A percentile compares a stretch with the other conserved stretches of the same genome.
Conservation (phyloP, 2,329 filamentous ascomycete genomes). For the Hypomyces rosellus region DNA sequence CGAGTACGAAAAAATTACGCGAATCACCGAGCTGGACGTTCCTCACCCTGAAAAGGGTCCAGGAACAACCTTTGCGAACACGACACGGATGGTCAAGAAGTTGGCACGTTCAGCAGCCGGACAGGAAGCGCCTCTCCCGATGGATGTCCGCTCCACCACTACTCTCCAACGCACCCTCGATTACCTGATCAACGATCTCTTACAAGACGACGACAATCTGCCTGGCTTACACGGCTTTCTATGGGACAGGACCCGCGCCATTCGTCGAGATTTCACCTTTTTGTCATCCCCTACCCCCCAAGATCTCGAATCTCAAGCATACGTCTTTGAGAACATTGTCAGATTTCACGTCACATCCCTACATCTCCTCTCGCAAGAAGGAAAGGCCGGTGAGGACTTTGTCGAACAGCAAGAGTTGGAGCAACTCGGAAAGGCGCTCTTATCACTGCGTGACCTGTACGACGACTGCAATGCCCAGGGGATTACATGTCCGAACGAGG, state of each 20-base stretch:
- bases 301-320: slow-evolving; percentile 53
- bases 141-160: slow-evolving; percentile 58
- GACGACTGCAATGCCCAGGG: slow-evolving; percentile 56
- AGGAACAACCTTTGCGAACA: slow-evolving; percentile 39
- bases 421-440: slow-evolving; percentile 58
- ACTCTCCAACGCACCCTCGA: slow-evolving; percentile 54
- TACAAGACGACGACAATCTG: slow-evolving; percentile 50
- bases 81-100: slow-evolving; percentile 57
- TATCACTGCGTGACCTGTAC: slow-evolving; percentile 61
- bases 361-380: slow-evolving; percentile 54
- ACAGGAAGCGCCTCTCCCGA: slow-evolving; percentile 60
- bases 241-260: slow-evolving; percentile 62
- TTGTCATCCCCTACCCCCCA: slow-evolving; percentile 53
- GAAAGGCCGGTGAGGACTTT: slow-evolving; percentile 52
- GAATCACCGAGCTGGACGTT: slow-evolving; percentile 56
- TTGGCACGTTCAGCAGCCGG: slow-evolving; percentile 62
- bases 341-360: slow-evolving; percentile 61
- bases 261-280: slow-evolving; percentile 63
- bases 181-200: slow-evolving; percentile 55
- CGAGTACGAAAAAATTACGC: slow-evolving; percentile 57
- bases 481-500: slow-evolving; percentile 54
- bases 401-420: slow-evolving; percentile 63
- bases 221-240: slow-evolving; percentile 55
- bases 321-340: slow-evolving; percentile 59
- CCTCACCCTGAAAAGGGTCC: slow-evolving; percentile 48